Percentiles rank a stretch among this genome's conserved stretches.
Evolutionary conservation across 2,329 filamentous ascomycete genomes (phyloP).

Genomic region (Chaetomium olivaceum): DNA sequence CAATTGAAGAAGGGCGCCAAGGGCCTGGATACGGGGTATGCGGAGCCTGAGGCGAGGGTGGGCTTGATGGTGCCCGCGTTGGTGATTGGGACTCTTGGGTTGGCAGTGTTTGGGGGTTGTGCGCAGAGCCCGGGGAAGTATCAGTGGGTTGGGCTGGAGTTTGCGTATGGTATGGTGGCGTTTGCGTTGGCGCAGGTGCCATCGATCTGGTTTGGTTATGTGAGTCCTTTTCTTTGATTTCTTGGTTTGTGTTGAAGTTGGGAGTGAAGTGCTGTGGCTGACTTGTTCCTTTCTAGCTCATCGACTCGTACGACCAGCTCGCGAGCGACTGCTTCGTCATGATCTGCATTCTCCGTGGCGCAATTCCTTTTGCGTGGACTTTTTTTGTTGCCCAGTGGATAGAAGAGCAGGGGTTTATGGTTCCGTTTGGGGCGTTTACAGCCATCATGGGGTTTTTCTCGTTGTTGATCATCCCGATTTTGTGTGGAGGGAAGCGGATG

Average conservation of each 20-base stretch:
- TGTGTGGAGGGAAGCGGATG: constrained; percentile 41
- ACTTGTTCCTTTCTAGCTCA: constrained; percentile 40
- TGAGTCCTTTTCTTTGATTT: constrained; percentile 31
- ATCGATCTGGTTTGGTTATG: constrained; percentile 43
- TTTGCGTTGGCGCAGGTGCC: constrained; percentile 45
- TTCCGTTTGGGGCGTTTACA: constrained; percentile 55
- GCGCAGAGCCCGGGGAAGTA: constrained; percentile 37
- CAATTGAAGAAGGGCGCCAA: constrained; percentile 31
- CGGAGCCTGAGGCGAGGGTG: constrained; percentile 40
- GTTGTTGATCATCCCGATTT: constrained; percentile 40
- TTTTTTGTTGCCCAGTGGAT: constrained; percentile 56
- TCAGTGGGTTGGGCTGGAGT: constrained; percentile 40
- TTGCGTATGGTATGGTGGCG: constrained; percentile 41
- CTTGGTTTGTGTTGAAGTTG: neutral
- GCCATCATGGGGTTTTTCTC: constrained; percentile 53
- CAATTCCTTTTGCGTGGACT: constrained; percentile 56
- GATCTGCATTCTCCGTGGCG: constrained; percentile 49
- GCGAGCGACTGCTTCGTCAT: constrained; percentile 56
- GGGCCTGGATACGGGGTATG: constrained; percentile 34
- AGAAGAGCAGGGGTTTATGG: constrained; percentile 42
- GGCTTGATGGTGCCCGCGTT: constrained; percentile 38
- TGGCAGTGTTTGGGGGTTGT: constrained; percentile 43
- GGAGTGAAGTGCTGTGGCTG: no score
- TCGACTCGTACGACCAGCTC: constrained; percentile 50
- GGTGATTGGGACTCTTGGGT: constrained; percentile 36